phyloP scores from a whole-genome alignment of 1,284 basidiomycete genomes.

The Cystobasidium sp. region DNA sequence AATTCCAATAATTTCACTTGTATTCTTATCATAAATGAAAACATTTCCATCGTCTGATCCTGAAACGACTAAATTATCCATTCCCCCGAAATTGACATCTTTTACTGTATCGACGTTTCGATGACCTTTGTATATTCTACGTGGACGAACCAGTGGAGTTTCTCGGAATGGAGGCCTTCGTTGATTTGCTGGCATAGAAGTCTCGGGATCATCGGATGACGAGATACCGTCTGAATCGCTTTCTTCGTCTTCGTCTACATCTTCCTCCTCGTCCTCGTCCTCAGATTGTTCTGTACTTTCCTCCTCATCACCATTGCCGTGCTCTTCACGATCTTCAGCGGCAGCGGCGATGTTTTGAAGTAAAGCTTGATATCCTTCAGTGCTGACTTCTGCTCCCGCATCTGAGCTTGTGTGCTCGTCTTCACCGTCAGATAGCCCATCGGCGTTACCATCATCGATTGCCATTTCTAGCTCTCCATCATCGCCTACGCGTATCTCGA shows the following conservation, averaged over 20 bases:
- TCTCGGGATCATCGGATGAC: slow-evolving; percentile 48
- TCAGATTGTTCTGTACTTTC: not conserved
- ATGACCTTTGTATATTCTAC: slow-evolving; percentile 70
- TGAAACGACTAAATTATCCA: slow-evolving; percentile 77
- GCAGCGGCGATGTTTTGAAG: slow-evolving; percentile 16
- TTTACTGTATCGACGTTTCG: slow-evolving; percentile 87
- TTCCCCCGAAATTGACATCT: slow-evolving; percentile 72
- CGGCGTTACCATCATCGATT: not conserved
- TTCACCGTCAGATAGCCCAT: slow-evolving; percentile 1
- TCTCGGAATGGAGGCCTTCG: slow-evolving; percentile 49
- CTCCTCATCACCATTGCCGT: slow-evolving; percentile 2
- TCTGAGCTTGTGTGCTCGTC: not conserved
- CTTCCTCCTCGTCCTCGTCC: slow-evolving; percentile 12
- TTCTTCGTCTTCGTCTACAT: slow-evolving; percentile 44
- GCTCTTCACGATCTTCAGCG: not conserved
- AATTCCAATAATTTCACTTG: slow-evolving; percentile 70
- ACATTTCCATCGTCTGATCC: slow-evolving; percentile 81
- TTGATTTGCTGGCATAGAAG: slow-evolving; percentile 34
- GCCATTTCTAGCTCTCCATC: slow-evolving; percentile 42
- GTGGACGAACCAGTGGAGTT: slow-evolving; percentile 72
- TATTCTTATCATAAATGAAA: slow-evolving; percentile 78
- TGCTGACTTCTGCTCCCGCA: slow-evolving; percentile 29
- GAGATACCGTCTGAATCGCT: slow-evolving; percentile 51
- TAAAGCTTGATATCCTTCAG: slow-evolving; percentile 22
- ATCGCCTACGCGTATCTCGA: slow-evolving; percentile 41